Percentiles rank a stretch among this genome's conserved stretches.
Evolutionary conservation across 352 stramenopile species (phyloP).

Genomic region (Globisporangium cederbergense): DNA sequence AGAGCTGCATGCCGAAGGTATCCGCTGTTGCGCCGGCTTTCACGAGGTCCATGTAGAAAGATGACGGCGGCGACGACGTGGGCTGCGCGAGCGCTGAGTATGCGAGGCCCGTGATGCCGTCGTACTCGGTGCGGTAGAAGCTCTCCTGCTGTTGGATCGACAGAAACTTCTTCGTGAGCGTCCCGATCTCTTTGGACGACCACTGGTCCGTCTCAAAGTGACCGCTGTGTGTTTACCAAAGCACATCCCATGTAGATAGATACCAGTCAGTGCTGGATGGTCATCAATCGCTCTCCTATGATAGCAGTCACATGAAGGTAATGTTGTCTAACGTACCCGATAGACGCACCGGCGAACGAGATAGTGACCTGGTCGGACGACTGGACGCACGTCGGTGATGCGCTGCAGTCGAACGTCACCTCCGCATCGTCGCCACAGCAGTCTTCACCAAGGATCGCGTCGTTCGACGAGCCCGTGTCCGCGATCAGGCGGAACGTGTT

Average conservation of each 20-base stretch:
- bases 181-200: conserved; percentile 46
- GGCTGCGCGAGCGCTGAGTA: conserved; percentile 56
- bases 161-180: conserved; percentile 65
- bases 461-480: conserved; percentile 84
- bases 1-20: conserved; percentile 72
- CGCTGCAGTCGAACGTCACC: conserved; percentile 60
- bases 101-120: conserved; percentile 74
- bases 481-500: conserved; percentile 76
- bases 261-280: background rate
- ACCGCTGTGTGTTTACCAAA: conserved; percentile 28
- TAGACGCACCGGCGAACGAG: conserved; percentile 59
- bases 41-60: conserved; percentile 59
- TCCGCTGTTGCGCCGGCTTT: conserved; percentile 35
- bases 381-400: conserved; percentile 56
- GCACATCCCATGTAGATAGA: background rate
- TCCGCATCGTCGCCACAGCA: conserved; percentile 51
- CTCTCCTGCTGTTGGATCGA: conserved; percentile 71
- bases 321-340: conserved; percentile 34
- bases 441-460: conserved; percentile 53
- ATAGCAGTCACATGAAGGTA: background rate
- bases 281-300: background rate
- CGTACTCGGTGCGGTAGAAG: conserved; percentile 74
- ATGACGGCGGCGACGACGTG: conserved; percentile 28
- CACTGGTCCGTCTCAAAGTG: conserved; percentile 71
- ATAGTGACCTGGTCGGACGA: conserved; percentile 29